These are phyloP conservation scores for Ogataea parapolymorpha DNA, from an alignment of 805 yeast species.

Conservation along the genomic window DNA sequence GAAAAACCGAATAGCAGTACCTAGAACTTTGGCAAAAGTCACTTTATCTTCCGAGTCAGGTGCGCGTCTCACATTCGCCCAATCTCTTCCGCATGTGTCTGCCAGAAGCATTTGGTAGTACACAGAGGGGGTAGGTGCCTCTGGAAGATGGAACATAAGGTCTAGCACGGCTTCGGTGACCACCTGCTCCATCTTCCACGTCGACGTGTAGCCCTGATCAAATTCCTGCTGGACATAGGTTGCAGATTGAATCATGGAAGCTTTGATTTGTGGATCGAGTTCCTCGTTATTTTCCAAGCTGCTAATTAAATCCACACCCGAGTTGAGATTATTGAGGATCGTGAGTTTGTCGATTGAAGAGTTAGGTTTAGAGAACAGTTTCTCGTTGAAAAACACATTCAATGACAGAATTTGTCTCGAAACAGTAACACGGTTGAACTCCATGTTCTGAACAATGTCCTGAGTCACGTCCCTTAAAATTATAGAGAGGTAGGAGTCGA, in stretches of 20 bases:
- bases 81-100: constrained; percentile 81
- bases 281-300: constrained; percentile 29
- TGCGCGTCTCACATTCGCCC: constrained; percentile 38
- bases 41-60: constrained; percentile 29
- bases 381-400: constrained; percentile 65
- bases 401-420: constrained; percentile 77
- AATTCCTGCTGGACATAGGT: constrained; percentile 39
- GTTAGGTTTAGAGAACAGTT: constrained; percentile 69
- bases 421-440: constrained; percentile 85
- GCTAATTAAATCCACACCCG: constrained; percentile 36
- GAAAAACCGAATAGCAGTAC: constrained; percentile 83
- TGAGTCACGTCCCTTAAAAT: constrained; percentile 70
- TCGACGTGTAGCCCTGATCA: constrained; percentile 43
- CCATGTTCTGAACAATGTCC: constrained; percentile 75
- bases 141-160: constrained; percentile 72
- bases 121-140: constrained; percentile 59
- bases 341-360: constrained; percentile 69
- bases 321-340: constrained; percentile 35
- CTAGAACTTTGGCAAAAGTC: constrained; percentile 89
- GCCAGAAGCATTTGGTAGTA: constrained; percentile 84
- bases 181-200: constrained; percentile 90
- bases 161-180: constrained; percentile 80
- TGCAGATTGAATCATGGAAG: constrained; percentile 29
- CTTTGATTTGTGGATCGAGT: constrained; percentile 25
- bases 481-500: constrained; percentile 50